phyloP scores from a whole-genome alignment of 768 basidiomycete genomes.

The Suillus variegatus region DNA sequence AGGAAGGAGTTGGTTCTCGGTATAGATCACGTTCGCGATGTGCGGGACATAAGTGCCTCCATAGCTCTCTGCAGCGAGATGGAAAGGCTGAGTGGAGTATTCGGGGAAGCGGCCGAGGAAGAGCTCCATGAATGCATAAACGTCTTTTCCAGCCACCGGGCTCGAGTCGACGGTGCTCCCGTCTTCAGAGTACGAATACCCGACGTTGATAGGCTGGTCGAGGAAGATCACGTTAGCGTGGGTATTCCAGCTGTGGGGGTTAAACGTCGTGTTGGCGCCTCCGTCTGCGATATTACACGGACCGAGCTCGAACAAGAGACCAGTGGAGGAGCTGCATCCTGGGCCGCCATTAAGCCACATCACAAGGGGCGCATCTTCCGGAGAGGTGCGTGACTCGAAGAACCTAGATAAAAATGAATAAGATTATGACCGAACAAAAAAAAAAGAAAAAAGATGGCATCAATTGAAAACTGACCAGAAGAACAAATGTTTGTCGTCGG shows the following conservation, averaged over 20 bases:
- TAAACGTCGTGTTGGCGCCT: slow-evolving; percentile 69
- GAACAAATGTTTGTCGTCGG: slow-evolving; percentile 80
- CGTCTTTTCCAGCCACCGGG: slow-evolving; percentile 87
- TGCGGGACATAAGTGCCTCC: slow-evolving; percentile 82
- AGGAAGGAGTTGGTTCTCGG: slow-evolving; percentile 66
- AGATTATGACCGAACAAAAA: background rate
- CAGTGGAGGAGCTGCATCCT: slow-evolving; percentile 74
- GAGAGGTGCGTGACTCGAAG: slow-evolving; percentile 81
- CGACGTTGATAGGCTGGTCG: slow-evolving; percentile 84
- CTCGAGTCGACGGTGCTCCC: slow-evolving; percentile 75
- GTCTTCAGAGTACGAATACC: slow-evolving; percentile 83
- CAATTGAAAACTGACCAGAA: slow-evolving; percentile 61
- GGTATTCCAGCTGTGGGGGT: slow-evolving; percentile 85
- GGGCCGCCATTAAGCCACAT: slow-evolving; percentile 91
- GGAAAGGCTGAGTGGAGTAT: slow-evolving; percentile 71
- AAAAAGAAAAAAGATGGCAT: background rate
- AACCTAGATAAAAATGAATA: slow-evolving; percentile 51
- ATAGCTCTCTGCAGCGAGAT: slow-evolving; percentile 81
- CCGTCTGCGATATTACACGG: slow-evolving; percentile 76
- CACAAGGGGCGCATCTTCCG: slow-evolving; percentile 77
- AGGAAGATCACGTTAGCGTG: slow-evolving; percentile 63
- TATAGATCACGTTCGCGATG: slow-evolving; percentile 80
- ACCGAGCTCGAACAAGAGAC: slow-evolving; percentile 90
- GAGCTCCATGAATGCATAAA: slow-evolving; percentile 81
- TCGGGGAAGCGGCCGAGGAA: slow-evolving; percentile 78